Conservation (phyloP, 1,139 yeast species). For the Saccharomycopsis hybrid region DNA sequence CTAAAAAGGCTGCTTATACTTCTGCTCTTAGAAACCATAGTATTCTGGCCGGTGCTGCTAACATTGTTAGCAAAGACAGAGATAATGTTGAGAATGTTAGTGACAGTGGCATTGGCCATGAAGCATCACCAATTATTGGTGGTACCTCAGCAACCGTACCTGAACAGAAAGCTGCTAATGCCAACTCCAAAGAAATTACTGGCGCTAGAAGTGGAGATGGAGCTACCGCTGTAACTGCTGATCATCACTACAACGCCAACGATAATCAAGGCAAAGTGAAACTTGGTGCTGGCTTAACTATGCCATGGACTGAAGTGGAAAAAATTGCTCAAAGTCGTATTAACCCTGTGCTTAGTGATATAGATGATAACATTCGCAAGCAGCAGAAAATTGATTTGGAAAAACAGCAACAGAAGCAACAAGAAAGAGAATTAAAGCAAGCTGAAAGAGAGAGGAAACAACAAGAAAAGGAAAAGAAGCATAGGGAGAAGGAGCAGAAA, state of each 20-base stretch:
- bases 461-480: not conserved
- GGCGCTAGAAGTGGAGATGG: not conserved
- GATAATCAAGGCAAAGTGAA: constrained; percentile 33
- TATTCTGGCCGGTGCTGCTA: too few species aligned
- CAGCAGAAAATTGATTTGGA: constrained; percentile 43
- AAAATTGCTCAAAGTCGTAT: constrained; percentile 75
- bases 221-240: not conserved
- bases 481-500: not conserved
- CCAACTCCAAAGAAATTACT: too few species aligned
- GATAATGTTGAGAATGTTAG: too few species aligned
- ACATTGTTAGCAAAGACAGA: too few species aligned
- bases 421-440: not conserved
- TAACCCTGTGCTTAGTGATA: constrained; percentile 72
- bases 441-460: not conserved
- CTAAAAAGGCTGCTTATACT: too few species aligned
- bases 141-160: too few species aligned
- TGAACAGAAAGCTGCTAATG: too few species aligned
- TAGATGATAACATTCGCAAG: constrained; percentile 59
- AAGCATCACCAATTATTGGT: too few species aligned
- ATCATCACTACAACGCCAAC: not conserved
- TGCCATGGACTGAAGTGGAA: constrained; percentile 69
- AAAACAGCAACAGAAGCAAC: not conserved
- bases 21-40: too few species aligned
- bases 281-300: constrained; percentile 83
- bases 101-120: too few species aligned